Percentiles rank a stretch among this genome's conserved stretches.
Conservation (phyloP, 2,329 filamentous ascomycete genomes). For the Cladosporium sp. region DNA sequence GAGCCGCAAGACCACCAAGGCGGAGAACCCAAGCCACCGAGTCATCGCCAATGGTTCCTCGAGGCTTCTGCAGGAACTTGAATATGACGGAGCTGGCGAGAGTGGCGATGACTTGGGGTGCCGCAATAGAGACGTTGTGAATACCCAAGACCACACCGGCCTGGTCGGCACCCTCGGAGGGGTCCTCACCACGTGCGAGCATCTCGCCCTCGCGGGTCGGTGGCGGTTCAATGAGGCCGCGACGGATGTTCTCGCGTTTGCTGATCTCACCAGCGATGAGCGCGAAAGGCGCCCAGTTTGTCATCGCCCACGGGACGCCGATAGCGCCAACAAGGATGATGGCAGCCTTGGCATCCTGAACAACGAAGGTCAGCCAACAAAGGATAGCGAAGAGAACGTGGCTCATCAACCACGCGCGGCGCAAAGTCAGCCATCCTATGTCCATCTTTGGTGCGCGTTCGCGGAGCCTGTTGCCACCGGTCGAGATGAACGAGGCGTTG, state of each 20-base stretch:
- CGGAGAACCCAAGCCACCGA: conserved; percentile 85
- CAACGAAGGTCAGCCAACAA: conserved; percentile 82
- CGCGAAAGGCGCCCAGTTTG: conserved; percentile 92
- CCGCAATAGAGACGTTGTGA: conserved; percentile 91
- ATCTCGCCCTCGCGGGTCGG: conserved; percentile 38
- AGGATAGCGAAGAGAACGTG: conserved; percentile 79
- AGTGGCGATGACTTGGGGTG: conserved; percentile 88
- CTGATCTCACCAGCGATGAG: conserved; percentile 92
- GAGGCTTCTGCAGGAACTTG: conserved; percentile 79
- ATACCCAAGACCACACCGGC: conserved; percentile 90
- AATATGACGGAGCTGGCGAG: conserved; percentile 83
- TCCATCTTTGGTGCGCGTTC: conserved; percentile 49
- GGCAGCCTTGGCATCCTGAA: conserved; percentile 68
- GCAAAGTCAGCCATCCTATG: conserved; percentile 82
- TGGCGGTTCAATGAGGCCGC: conserved; percentile 47
- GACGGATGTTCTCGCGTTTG: conserved; percentile 69
- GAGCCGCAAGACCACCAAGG: conserved; percentile 75
- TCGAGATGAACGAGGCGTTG: conserved; percentile 8
- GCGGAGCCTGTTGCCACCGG: conserved; percentile 14
- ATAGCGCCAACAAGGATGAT: conserved; percentile 77
- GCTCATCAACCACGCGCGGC: conserved; percentile 81
- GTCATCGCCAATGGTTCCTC: conserved; percentile 79
- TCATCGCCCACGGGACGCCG: conserved; percentile 88
- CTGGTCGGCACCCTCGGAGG: conserved; percentile 64
- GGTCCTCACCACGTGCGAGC: conserved; percentile 50